Evolutionary conservation across 441 rosid species (phyloP).

Genomic region (Melianthus villosus): DNA sequence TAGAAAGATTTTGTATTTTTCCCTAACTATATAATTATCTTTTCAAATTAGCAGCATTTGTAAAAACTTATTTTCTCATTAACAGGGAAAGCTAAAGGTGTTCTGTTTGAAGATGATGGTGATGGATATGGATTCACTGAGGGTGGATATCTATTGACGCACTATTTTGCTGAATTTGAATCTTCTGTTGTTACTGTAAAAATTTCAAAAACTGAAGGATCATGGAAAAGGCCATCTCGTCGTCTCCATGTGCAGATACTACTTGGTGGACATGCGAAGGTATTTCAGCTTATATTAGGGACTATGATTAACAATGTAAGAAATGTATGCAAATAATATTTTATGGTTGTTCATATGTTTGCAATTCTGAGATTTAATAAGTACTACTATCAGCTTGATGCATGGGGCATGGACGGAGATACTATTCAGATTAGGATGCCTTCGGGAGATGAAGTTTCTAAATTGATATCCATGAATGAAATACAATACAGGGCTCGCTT

Average conservation of each 20-base stretch:
- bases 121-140: constrained; percentile 70
- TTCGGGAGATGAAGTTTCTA: constrained; percentile 28
- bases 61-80: constrained; percentile 9
- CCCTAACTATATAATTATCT: background rate
- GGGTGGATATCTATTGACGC: constrained; percentile 49
- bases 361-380: constrained; percentile 4
- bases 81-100: constrained; percentile 65
- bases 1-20: background rate
- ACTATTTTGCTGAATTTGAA: constrained; percentile 50
- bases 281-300: constrained; percentile 13
- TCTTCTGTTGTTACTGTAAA: constrained; percentile 48
- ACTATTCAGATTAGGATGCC: constrained; percentile 44
- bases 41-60: background rate
- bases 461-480: constrained; percentile 31
- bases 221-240: constrained; percentile 84
- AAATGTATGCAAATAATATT: background rate
- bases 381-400: constrained; percentile 81
- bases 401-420: constrained; percentile 88
- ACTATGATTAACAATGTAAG: background rate
- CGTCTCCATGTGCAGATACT: constrained; percentile 51
- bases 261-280: constrained; percentile 80
- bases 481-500: constrained; percentile 28
- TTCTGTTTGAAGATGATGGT: constrained; percentile 74
- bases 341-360: background rate
- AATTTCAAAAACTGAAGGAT: constrained; percentile 56